Evolutionary conservation across 495 filamentous ascomycete species (phyloP).

Genomic region (Hyaloscypha variabilis): DNA sequence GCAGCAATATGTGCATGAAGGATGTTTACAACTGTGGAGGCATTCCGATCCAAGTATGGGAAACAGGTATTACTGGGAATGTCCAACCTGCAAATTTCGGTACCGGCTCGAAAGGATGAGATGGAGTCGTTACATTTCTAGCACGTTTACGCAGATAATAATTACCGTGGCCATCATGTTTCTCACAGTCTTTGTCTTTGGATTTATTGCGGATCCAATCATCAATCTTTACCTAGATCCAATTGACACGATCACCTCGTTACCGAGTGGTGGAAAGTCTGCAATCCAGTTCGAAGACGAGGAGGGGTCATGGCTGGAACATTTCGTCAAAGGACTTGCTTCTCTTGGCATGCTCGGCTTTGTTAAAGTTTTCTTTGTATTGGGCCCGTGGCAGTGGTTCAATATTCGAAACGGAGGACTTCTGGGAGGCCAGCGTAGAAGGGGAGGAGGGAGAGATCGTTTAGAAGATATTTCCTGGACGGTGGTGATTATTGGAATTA

Average conservation of each 20-base stretch:
- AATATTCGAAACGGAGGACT: slow-evolving; percentile 61
- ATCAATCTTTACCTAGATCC: slow-evolving; percentile 87
- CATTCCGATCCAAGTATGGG: slow-evolving; percentile 68
- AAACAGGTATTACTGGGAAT: slow-evolving; percentile 77
- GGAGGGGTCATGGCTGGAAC: slow-evolving; percentile 66
- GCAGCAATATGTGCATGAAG: slow-evolving; percentile 92
- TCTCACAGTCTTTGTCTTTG: slow-evolving; percentile 75
- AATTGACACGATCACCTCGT: slow-evolving; percentile 45
- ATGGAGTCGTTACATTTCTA: slow-evolving; percentile 75
- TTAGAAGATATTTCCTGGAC: slow-evolving; percentile 74
- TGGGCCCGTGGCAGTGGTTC: slow-evolving; percentile 77
- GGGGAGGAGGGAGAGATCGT: slow-evolving; percentile 71
- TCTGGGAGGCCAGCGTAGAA: slow-evolving; percentile 47
- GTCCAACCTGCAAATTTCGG: slow-evolving; percentile 83
- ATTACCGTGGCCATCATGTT: slow-evolving; percentile 69
- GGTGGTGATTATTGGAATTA: slow-evolving; percentile 76
- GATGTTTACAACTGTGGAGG: slow-evolving; percentile 89
- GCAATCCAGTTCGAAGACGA: slow-evolving; percentile 38
- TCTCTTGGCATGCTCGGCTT: slow-evolving; percentile 85
- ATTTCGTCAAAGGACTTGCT: slow-evolving; percentile 86
- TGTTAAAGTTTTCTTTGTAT: slow-evolving; percentile 73
- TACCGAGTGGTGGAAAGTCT: slow-evolving; percentile 37
- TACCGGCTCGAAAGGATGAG: slow-evolving; percentile 81
- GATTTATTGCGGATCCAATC: slow-evolving; percentile 90
- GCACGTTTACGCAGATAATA: slow-evolving; percentile 59